Evolutionary conservation across 176 grass and related monocot species (phyloP).

Genomic region (Puccinellia tenuiflora): DNA sequence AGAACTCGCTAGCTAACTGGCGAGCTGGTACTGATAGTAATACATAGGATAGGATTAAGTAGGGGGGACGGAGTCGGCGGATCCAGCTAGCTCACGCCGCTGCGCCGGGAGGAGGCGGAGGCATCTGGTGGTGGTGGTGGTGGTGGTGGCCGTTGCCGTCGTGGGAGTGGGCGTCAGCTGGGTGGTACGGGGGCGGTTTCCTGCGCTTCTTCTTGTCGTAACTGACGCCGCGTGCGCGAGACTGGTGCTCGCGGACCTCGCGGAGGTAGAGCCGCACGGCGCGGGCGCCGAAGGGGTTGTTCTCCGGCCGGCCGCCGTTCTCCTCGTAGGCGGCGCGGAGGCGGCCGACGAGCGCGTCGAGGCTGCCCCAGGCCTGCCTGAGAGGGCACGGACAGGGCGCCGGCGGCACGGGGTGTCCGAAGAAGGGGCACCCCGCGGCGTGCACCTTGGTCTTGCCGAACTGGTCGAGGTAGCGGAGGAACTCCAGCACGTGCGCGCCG

Average conservation of each 20-base stretch:
- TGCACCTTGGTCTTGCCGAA: conserved; percentile 98
- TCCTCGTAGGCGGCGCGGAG: conserved; percentile 92
- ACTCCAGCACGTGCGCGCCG: conserved; percentile 88
- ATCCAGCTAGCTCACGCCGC: conserved; percentile 25
- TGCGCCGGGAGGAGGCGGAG: conserved; percentile 39
- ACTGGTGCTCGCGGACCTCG: conserved; percentile 90
- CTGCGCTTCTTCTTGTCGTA: conserved; percentile 99
- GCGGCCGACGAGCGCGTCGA: conserved; percentile 80
- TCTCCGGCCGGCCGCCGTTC: conserved; percentile 78
- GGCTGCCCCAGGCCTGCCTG: conserved; percentile 89
- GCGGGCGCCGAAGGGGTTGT: conserved; percentile 84
- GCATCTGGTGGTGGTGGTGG: conserved; percentile 35
- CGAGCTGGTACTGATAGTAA: not conserved
- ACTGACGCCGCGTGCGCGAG: conserved; percentile 78
- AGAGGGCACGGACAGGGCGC: conserved; percentile 88
- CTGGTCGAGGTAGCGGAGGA: conserved; percentile 95
- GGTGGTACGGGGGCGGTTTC: conserved; percentile 33
- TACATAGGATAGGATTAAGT: conserved; percentile 17
- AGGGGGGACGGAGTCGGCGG: not conserved
- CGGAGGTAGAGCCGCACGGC: conserved; percentile 92
- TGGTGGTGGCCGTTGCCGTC: conserved; percentile 4
- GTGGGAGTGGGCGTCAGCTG: not conserved
- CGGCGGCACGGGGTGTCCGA: conserved; percentile 77
- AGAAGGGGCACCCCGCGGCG: conserved; percentile 67
- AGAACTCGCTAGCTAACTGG: not conserved